Evolutionary conservation across 164 flowering plant genomes (phyloP), one percentile per base, ranked within the genome.

Genomic region (Vitis rupestris): DNA sequence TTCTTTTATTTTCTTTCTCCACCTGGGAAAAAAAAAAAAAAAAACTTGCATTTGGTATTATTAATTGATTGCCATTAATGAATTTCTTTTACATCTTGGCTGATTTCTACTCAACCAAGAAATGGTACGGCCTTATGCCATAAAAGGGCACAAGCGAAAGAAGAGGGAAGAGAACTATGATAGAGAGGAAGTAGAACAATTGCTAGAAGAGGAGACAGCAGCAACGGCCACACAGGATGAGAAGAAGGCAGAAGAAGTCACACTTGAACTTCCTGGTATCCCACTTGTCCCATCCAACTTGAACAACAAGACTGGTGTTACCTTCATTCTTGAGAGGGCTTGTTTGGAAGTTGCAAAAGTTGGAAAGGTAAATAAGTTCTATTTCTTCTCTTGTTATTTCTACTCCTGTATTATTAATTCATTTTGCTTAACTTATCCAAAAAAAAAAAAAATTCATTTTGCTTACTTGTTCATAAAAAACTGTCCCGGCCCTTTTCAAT

Each of bases 331-430:
- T 37, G 97, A 94, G 74, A 89, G 74, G 69, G 98, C 97, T 65
- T 89, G 94, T 61, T 52, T 94, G 66, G 97, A 92, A 81, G 87
- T 90, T 57, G 98, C 86, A 0, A 92, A 90, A 85, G 93, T 94
- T 74, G 98, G 98, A 54, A 94, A 92, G 92, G 95, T 89, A 52
- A 37, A 37, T 37, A 37, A 37, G 7, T 37, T 37, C 7, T 37
- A 37, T 37, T 6, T 37, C 44, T 6, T 37, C 6, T 37, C 44
- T 37, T 37, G 8, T 56, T 23, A 11, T 17, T 2, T 51, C 15
- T 16, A 5, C 5, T 27, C 14, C 61, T 54, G 12, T 23, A 2
- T 27, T 53, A 4, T 23, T 48, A 37, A 23, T 12, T 30, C 3
- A 56, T n/a, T 17, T 48, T 66, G 9, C 59, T 67, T 57, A 23